Evolutionary conservation across 306 rosid species (phyloP).

Genomic region (Lathyrus oleraceus): DNA sequence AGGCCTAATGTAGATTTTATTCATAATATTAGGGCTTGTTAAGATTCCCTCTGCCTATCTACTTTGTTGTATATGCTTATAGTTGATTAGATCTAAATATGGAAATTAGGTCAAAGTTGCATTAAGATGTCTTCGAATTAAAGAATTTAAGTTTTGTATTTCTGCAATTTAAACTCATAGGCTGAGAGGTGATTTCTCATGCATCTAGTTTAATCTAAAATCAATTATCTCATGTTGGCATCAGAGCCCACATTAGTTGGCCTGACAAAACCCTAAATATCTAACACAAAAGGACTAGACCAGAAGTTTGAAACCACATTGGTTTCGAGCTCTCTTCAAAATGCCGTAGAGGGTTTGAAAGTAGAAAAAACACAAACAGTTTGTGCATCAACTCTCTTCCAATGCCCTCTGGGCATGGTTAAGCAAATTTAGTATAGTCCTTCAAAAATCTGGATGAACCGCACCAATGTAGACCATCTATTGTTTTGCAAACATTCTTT

Average conservation of each 20-base stretch:
- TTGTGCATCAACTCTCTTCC: background rate
- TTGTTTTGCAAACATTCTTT: background rate
- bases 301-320: background rate
- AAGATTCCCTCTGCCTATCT: background rate
- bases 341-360: background rate
- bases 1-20: no score
- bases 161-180: background rate
- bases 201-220: conserved; percentile 2
- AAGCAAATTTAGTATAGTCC: background rate
- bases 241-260: background rate
- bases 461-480: no score
- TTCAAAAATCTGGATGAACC: background rate
- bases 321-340: background rate
- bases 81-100: background rate
- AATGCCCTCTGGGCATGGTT: background rate
- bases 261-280: background rate
- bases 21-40: background rate
- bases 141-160: background rate
- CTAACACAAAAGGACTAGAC: background rate
- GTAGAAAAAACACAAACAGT: background rate
- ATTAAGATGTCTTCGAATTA: background rate
- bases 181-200: background rate
- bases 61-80: background rate
- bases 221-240: background rate
- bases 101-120: background rate